These are phyloP conservation scores for Globisporangium megalacanthum DNA, from an alignment of 352 stramenopile species.

Conservation along the genomic window DNA sequence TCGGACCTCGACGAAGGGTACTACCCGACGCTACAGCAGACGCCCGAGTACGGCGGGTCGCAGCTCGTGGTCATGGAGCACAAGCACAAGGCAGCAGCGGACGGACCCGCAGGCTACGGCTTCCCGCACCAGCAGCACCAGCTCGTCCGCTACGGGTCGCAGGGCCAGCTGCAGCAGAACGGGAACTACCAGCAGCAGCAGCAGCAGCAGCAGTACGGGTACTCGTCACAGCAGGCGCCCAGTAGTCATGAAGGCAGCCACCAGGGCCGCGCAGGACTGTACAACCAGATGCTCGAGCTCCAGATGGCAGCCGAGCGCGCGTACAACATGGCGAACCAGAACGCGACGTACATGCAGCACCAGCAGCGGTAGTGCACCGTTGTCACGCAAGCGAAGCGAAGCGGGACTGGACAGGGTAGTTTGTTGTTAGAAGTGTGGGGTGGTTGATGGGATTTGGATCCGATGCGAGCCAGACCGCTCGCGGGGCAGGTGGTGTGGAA, in stretches of 20 bases:
- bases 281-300: slow-evolving; percentile 77
- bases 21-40: slow-evolving; percentile 12
- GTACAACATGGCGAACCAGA: slow-evolving; percentile 73
- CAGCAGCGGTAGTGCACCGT: slow-evolving; percentile 10
- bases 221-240: no score
- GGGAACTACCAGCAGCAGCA: slow-evolving; percentile 20
- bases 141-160: slow-evolving; percentile 8
- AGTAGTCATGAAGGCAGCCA: no score
- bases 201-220: slow-evolving; percentile 4
- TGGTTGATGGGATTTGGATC: no score
- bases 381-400: no score
- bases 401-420: no score
- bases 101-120: slow-evolving; percentile 16
- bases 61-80: slow-evolving; percentile 18
- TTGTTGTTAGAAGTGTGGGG: no score
- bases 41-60: slow-evolving; percentile 9
- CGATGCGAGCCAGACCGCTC: no score
- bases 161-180: slow-evolving; percentile 11
- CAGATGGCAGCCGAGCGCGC: slow-evolving; percentile 58
- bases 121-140: slow-evolving; percentile 11
- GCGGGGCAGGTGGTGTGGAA: no score
- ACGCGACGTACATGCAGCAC: slow-evolving; percentile 49
- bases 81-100: slow-evolving; percentile 44
- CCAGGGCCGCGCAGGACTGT: slow-evolving; percentile 37
- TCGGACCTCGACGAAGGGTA: slow-evolving; percentile 48